Base-by-base conservation (phyloP, 495 filamentous ascomycete species). In the Aspergillus saccharolyticus region DNA sequence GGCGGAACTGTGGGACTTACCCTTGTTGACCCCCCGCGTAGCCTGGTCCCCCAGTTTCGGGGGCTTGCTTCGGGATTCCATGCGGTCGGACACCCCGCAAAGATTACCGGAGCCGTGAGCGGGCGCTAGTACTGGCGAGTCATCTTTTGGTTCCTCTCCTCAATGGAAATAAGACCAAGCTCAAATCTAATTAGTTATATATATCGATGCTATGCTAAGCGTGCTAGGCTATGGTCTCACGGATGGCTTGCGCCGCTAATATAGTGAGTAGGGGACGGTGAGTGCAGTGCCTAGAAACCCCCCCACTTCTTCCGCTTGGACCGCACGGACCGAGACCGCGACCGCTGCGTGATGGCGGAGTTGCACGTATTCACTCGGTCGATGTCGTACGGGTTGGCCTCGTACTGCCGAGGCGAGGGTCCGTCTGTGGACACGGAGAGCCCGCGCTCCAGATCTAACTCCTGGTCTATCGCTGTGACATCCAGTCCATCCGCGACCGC, bases 11-110 rank as follows among this genome's bases (percentile, higher is more conserved):
- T 78, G 75, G 75, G 70, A 65, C n/a, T 51, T 78, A 58, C 71
- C 75, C 8, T 58, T 59, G n/a, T 63, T 76, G 7, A 72, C 69
- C 4, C 74, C 73, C 2, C 66, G 75, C 1, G 75, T 78, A 17
- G 66, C 71, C 12, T 76, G 74, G 72, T 76, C 75, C 8, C 66
- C 74, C 20, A 74, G 71, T 3, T 78, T 78, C 20, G 56, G 61
- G 8, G 54, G 66, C 30, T 58, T 78, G 66, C 66, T 78, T 51
- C 62, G 59, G 4, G 56, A 64, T 18, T 57, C 55, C 1, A 66
- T 60, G 43, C 67, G 72, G 14, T 56, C 61, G 16, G 70, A 75
- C 50, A 72, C 67, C 0, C 70, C 67, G 0, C 53, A 58, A 21
- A 54, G 22, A 15, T 42, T 75, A 28, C 69, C 70, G 0, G 52